Evolutionary conservation across 176 grass and related monocot genomes (phyloP), one percentile per base, ranked within the genome.

Genomic region (Coix lacrymajobi): DNA sequence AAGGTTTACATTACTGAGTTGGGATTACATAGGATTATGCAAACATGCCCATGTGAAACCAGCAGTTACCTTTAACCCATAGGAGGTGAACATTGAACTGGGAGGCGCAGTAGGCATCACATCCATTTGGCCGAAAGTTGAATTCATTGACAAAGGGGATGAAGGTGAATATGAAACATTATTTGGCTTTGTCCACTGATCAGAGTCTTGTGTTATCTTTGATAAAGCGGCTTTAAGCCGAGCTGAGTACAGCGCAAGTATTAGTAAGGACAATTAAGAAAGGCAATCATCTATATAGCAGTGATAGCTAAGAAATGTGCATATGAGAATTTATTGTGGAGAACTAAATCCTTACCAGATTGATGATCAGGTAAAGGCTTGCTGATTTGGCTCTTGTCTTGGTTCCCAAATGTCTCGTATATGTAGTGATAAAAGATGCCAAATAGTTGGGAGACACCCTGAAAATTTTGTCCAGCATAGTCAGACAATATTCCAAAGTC

Each of bases 191-290:
- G 95, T 89, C 96, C 91, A 99, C 83, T 93, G 93, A 73, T 99
- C 96, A 58, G 89, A 99, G 51, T 99, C 96, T 96, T 99, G 96
- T 82, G 85, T 62, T 86, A 99, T 93, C 91, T 95, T 99, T 62
- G 91, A 93, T 78, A 99, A 90, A 90, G 96, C 93, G 17, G 57
- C 78, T 90, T 87, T 99, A 65, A 99, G 80, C 60, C 83, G 79
- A 85, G 85, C 96, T 99, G 89, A 81, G 74, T 83, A 91, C 61
- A 83, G 73, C 61, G 85, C 30, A 73, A 51, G 17, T 9, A 86
- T 65, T 33, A 60, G 9, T 83, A 75, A 93, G 28, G 24, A 77
- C 13, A 84, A 17, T 31, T 83, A 65, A 79, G 20, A 77, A 43
- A 88, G 40, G 26, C 22, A 61, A 83, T 32, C 22, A 24, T 52